Evolutionary conservation across 805 yeast genomes (phyloP).

Genomic region (Saccharomyces mikatae): DNA sequence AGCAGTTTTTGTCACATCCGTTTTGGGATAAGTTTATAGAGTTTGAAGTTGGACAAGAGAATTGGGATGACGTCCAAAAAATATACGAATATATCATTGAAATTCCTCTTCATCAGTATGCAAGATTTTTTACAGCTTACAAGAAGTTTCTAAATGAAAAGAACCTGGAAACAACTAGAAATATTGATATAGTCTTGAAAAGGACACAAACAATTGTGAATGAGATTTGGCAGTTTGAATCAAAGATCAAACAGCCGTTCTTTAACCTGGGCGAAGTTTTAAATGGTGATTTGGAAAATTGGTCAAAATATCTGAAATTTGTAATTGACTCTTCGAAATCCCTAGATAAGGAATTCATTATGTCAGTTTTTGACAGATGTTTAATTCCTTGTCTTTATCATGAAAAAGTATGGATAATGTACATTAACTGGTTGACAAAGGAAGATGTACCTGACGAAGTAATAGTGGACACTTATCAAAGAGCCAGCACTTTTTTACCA

Average conservation of each 20-base stretch:
- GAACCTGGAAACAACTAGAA: constrained; percentile 28
- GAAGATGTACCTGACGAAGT: constrained; percentile 12
- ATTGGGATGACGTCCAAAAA: constrained; percentile 32
- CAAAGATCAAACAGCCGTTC: constrained; percentile 46
- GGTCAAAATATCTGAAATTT: constrained; percentile 58
- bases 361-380: constrained; percentile 60
- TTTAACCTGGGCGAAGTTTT: constrained; percentile 46
- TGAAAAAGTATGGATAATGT: constrained; percentile 62
- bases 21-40: constrained; percentile 76
- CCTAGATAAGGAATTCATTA: constrained; percentile 27
- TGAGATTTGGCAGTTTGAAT: constrained; percentile 66
- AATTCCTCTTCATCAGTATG: constrained; percentile 80
- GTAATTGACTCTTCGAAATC: constrained; percentile 35
- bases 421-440: constrained; percentile 43
- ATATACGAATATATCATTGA: constrained; percentile 40
- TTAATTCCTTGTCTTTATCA: constrained; percentile 57
- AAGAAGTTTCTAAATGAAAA: constrained; percentile 25
- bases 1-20: constrained; percentile 66
- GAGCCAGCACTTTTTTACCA: constrained; percentile 42
- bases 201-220: constrained; percentile 46
- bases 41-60: constrained; percentile 41
- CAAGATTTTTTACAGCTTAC: constrained; percentile 56
- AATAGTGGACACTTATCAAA: constrained; percentile 39
- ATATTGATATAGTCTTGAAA: constrained; percentile 36
- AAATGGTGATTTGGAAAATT: constrained; percentile 38